These are phyloP conservation scores for Epichloe hybrida DNA, from an alignment of 2,329 filamentous ascomycete genomes.

Conservation along the genomic window DNA sequence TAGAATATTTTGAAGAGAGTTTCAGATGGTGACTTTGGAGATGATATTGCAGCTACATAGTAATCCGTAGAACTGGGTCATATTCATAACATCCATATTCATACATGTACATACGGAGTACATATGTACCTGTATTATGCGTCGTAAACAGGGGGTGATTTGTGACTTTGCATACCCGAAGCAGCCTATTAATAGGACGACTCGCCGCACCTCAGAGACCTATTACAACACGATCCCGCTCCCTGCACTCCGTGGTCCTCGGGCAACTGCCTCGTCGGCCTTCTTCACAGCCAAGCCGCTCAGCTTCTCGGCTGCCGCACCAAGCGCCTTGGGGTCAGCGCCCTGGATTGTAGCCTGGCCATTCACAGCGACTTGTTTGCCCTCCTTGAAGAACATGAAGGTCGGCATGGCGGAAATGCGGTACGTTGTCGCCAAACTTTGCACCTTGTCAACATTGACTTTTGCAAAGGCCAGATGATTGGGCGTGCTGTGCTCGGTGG, in stretches of 20 bases:
- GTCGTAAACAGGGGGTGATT: no score
- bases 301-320: constrained; percentile 24
- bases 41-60: not conserved
- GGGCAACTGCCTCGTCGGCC: constrained; percentile 9
- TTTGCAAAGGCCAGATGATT: constrained; percentile 10
- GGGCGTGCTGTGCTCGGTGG: constrained; percentile 11
- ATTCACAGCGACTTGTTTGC: constrained; percentile 24
- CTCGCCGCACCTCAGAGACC: no score
- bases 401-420: constrained; percentile 86
- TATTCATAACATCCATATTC: no score
- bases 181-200: no score
- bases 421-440: constrained; percentile 45
- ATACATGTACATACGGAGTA: no score
- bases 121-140: no score
- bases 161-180: no score
- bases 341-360: constrained; percentile 20
- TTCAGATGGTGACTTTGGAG: constrained; percentile 7
- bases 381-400: constrained; percentile 76
- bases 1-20: constrained; percentile 9
- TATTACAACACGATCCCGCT: not conserved
- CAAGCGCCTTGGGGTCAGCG: constrained; percentile 18
- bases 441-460: constrained; percentile 13
- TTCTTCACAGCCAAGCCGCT: constrained; percentile 21
- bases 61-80: no score
- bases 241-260: not conserved